Evolutionary conservation across 75 land plant species (phyloP), one percentile per base, ranked within the genome.

Genomic region (Sequoiadendron giganteum): DNA sequence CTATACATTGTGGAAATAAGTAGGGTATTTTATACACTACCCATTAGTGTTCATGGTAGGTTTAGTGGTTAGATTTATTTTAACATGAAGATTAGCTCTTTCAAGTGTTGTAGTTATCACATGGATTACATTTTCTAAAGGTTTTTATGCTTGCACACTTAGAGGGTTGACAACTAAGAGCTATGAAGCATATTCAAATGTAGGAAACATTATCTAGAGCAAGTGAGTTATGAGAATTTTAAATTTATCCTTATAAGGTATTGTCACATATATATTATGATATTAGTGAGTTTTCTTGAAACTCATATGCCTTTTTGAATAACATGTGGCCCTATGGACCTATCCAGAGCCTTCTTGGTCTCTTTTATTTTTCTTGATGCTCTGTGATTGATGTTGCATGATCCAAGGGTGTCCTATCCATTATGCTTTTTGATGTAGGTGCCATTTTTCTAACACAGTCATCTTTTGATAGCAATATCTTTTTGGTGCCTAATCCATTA

Each of bases 101-200:
- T 61, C 87, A 14, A 91, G 90, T 14, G 28, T 91, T 21, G 88
- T 85, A 8, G 90, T 91, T 18, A 88, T 91, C 11, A 88, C 90
- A 13, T 86, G 85, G 19, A 87, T 91, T 38, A 81, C 85, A 28
- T 47, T 89, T 28, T 87, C 90, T 5, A 86, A 89, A 55, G 92
- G 89, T 4, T 45, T 54, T 4, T 87, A 87, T 83, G 89, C 92
- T 25, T 87, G 76, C 13, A 88, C 88, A 5, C 54, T 91, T 25
- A 87, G 84, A 15, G 40, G 88, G 32, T 88, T 87, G n/a, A 89
- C 90, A 19, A 72, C 89, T 1, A 89, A 89, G 87, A 91, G 90
- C 88, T 87, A 89, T 70, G 52, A 77, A 76, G 90, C 88, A 3
- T 91, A 91, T 73, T 88, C 82, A 30, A 77, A 89, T 32, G 92